These are phyloP conservation scores for Zymoseptoria pseudotritici DNA, from an alignment of 2,329 filamentous ascomycete genomes.

Conservation along the genomic window DNA sequence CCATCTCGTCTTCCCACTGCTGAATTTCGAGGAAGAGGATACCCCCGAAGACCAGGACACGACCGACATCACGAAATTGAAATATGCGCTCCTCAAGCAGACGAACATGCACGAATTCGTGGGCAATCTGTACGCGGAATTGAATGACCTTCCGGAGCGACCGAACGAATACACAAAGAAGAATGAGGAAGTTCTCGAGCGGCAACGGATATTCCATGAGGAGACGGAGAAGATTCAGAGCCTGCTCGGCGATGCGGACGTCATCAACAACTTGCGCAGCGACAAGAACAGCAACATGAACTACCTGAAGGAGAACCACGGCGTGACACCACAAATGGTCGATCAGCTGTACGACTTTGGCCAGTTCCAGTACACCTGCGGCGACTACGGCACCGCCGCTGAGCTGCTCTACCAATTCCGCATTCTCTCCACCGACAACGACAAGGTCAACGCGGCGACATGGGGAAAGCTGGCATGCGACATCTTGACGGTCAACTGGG, in stretches of 20 bases:
- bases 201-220: constrained; percentile 75
- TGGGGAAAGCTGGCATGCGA: constrained; percentile 98
- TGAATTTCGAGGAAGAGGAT: constrained; percentile 81
- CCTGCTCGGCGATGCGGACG: constrained; percentile 78
- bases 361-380: constrained; percentile 96
- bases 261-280: constrained; percentile 81
- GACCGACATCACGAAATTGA: constrained; percentile 70
- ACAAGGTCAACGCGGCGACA: constrained; percentile 90
- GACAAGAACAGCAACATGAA: constrained; percentile 99
- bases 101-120: constrained; percentile 99
- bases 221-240: constrained; percentile 84
- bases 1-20: constrained; percentile 90
- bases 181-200: constrained; percentile 78
- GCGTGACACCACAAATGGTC: constrained; percentile 90
- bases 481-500: constrained; percentile 93
- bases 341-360: constrained; percentile 93
- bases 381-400: constrained; percentile 81
- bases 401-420: constrained; percentile 97
- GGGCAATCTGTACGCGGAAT: constrained; percentile 80
- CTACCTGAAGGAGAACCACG: constrained; percentile 93
- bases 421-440: constrained; percentile 94
- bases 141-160: constrained; percentile 69
- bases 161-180: constrained; percentile 83
- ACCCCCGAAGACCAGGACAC: constrained; percentile 70
- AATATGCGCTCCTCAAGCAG: constrained; percentile 88